Conservation (phyloP, 768 basidiomycete genomes). For the Russula dissimulans region DNA sequence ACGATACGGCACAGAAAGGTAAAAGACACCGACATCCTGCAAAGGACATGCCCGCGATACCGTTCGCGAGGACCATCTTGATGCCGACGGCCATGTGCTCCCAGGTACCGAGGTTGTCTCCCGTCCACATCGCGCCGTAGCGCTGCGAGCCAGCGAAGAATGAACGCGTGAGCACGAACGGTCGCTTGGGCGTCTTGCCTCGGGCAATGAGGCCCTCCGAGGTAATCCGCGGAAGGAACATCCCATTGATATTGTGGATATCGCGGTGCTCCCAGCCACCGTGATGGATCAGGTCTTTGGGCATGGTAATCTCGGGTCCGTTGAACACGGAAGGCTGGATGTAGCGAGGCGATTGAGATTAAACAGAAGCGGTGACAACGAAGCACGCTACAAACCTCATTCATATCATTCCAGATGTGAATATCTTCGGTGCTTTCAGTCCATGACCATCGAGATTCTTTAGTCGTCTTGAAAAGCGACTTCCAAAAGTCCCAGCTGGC, state of each 20-base stretch:
- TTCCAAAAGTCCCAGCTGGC: slow-evolving; percentile 87
- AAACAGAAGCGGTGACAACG: background rate
- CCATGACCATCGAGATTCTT: slow-evolving; percentile 62
- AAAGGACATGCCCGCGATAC: slow-evolving; percentile 86
- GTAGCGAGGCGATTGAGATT: slow-evolving; percentile 16
- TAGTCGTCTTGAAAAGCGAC: slow-evolving; percentile 59
- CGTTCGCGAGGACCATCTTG: slow-evolving; percentile 86
- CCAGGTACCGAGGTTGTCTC: slow-evolving; percentile 97
- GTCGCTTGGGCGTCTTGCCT: slow-evolving; percentile 66
- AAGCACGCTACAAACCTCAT: slow-evolving; percentile 53
- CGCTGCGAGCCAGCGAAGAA: slow-evolving; percentile 96
- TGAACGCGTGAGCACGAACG: slow-evolving; percentile 91
- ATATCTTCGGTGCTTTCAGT: slow-evolving; percentile 71
- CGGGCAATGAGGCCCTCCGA: slow-evolving; percentile 70
- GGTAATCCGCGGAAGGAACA: slow-evolving; percentile 83
- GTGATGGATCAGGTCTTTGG: slow-evolving; percentile 69
- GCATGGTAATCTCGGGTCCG: slow-evolving; percentile 89
- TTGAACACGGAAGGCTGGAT: slow-evolving; percentile 94
- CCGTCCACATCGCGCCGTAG: slow-evolving; percentile 97
- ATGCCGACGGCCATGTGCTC: slow-evolving; percentile 92
- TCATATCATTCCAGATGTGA: slow-evolving; percentile 99
- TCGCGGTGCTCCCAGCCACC: slow-evolving; percentile 98
- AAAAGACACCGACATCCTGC: slow-evolving; percentile 61
- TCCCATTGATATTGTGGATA: slow-evolving; percentile 94
- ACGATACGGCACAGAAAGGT: background rate